These are phyloP conservation scores for Moesziomyces parantarcticus DNA, from an alignment of 1,284 basidiomycete genomes.

Conservation along the genomic window DNA sequence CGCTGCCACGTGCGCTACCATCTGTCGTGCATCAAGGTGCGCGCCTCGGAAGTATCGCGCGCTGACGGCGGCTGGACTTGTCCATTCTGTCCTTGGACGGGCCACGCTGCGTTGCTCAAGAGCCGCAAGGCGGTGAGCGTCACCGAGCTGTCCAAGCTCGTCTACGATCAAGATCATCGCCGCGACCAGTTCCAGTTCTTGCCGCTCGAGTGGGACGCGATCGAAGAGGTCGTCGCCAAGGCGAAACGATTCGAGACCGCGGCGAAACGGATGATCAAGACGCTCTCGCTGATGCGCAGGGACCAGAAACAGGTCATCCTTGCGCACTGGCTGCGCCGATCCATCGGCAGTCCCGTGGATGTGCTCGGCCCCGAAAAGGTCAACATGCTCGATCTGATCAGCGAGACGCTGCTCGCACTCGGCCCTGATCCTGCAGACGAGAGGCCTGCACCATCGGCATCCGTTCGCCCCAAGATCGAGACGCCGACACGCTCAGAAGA, in stretches of 20 bases:
- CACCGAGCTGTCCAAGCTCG: conserved; percentile 37
- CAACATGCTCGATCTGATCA: conserved; percentile 43
- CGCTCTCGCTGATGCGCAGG: conserved; percentile 46
- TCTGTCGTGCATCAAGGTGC: conserved; percentile 52
- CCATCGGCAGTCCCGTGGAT: conserved; percentile 54
- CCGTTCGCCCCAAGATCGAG: conserved; percentile 11
- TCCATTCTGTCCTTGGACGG: conserved; percentile 53
- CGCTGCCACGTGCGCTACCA: conserved; percentile 54
- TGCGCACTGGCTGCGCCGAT: conserved; percentile 45
- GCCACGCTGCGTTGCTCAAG: conserved; percentile 23
- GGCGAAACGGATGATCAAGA: conserved; percentile 53
- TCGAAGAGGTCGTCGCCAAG: conserved; percentile 49
- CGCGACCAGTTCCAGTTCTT: conserved; percentile 47
- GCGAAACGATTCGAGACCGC: conserved; percentile 44
- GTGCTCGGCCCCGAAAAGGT: conserved; percentile 50
- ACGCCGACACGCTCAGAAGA: conserved; percentile 26
- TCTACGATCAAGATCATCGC: conserved; percentile 42
- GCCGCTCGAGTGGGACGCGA: conserved; percentile 47
- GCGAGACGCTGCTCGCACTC: conserved; percentile 22
- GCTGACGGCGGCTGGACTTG: conserved; percentile 52
- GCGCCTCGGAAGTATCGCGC: conserved; percentile 23
- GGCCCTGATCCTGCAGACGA: conserved; percentile 8
- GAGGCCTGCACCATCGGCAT: conserved; percentile 7
- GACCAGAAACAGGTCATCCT: conserved; percentile 43
- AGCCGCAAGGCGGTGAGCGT: conserved; percentile 29